phyloP scores from a whole-genome alignment of 164 flowering plant species.

The Vitis rotundifolia region DNA sequence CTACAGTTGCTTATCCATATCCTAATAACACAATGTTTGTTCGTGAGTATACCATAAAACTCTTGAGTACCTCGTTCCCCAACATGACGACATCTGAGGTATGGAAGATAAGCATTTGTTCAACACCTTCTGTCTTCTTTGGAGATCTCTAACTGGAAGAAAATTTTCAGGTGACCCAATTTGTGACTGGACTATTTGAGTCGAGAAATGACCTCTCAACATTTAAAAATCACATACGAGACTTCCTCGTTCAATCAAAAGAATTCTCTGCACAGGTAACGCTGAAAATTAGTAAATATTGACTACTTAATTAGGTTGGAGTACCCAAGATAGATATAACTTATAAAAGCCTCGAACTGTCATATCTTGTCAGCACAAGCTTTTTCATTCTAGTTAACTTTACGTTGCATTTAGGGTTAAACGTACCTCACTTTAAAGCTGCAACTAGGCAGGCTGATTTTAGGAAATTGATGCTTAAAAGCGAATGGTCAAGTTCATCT shows the following conservation, averaged over 20 bases:
- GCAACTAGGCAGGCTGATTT: no score
- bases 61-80: constrained; percentile 88
- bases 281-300: neutral
- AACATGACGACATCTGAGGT: constrained; percentile 94
- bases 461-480: no score
- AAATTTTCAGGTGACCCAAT: constrained; percentile 71
- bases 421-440: no score
- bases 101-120: neutral
- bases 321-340: neutral
- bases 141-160: constrained; percentile 1
- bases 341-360: no score
- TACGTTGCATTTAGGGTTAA: no score
- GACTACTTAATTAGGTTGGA: neutral
- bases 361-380: no score
- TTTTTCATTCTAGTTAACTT: neutral
- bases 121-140: neutral
- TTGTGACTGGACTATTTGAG: constrained; percentile 84
- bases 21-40: constrained; percentile 74
- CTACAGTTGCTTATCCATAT: constrained; percentile 68
- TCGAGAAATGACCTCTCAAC: constrained; percentile 71
- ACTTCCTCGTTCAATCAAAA: constrained; percentile 96
- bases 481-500: no score
- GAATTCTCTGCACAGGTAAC: constrained; percentile 97
- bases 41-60: constrained; percentile 85
- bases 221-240: constrained; percentile 83